A percentile compares a stretch with the other conserved stretches of the same genome.
These are phyloP conservation scores for Verticillium tricorpus DNA, from an alignment of 2,329 filamentous ascomycete genomes.

Conservation along the genomic window DNA sequence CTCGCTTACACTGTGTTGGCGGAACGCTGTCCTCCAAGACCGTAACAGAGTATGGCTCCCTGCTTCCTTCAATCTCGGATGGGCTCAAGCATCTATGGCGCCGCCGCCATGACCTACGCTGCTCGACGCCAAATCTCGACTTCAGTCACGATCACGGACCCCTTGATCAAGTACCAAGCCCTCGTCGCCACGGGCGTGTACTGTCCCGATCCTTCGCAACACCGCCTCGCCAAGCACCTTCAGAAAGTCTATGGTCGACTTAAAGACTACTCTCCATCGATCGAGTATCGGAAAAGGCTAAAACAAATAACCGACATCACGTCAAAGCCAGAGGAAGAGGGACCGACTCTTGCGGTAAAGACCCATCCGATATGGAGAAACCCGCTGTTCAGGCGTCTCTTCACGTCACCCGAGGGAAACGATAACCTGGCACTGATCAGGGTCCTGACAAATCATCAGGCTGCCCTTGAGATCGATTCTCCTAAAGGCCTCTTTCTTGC, in stretches of 20 bases:
- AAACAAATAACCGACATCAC: slow-evolving; percentile 51
- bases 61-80: background rate
- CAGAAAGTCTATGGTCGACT: slow-evolving; percentile 71
- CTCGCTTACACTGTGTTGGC: background rate
- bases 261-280: slow-evolving; percentile 72
- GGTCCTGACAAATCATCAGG: slow-evolving; percentile 66
- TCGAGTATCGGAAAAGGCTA: slow-evolving; percentile 64
- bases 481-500: slow-evolving; percentile 73
- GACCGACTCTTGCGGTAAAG: slow-evolving; percentile 39
- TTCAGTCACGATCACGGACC: slow-evolving; percentile 62
- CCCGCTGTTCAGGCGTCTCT: slow-evolving; percentile 55
- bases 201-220: slow-evolving; percentile 65
- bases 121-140: slow-evolving; percentile 32
- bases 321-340: slow-evolving; percentile 22
- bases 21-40: background rate
- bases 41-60: background rate
- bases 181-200: slow-evolving; percentile 63
- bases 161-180: slow-evolving; percentile 70
- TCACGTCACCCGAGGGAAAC: slow-evolving; percentile 49
- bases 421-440: slow-evolving; percentile 62
- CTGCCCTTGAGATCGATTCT: slow-evolving; percentile 66
- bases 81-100: background rate
- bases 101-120: slow-evolving; percentile 2
- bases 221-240: slow-evolving; percentile 69
- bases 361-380: slow-evolving; percentile 55